Evolutionary conservation across 441 rosid species (phyloP), one percentile per base, ranked within the genome.

Genomic region (Sinapis alba): DNA sequence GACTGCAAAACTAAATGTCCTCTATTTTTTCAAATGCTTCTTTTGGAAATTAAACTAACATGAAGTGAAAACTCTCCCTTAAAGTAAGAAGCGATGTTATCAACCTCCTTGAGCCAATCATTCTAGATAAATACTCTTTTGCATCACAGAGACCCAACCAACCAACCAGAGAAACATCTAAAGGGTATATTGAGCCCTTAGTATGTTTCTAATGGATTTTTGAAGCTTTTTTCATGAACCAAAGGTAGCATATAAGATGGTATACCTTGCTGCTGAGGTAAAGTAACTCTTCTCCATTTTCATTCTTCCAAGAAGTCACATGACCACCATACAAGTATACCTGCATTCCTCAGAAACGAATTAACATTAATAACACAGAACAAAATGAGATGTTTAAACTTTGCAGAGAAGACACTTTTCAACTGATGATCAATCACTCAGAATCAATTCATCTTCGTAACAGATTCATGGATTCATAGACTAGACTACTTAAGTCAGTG

Each of bases 261-360:
- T 2, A 66, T 74, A 89, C 95, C 92, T 88, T 90, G 82, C 79
- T 84, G 77, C 92, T 90, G 68, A 88, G 85, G 78, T 86, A 80
- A 79, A 90, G 90, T 72, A 88, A 76, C 79, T 90, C 95, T 66
- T 86, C 92, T 56, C 89, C 87, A 45, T 82, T 84, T 58, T 84
- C 87, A 79, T 90, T 90, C 84, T 84, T 88, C 95, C 95, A 90
- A 68, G 95, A 88, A 58, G 90, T 88, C 71, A 90, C 90, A 43
- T 88, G 89, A 59, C 86, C 90, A 3, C 92, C 92, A 59, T 86
- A 88, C 81, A 88, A 72, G 79, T 86, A 88, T n/a, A 90, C 84
- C 92, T 90, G 77, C 51, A 77, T 50, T 73, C 53, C 7, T 19
- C 43, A 34, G 11, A 58, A 21, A 43, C 1, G 62, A 36, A n/a